Evolutionary conservation across 2,329 filamentous ascomycete genomes (phyloP), one percentile per base, ranked within the genome.

Genomic region (Fusarium setosum): DNA sequence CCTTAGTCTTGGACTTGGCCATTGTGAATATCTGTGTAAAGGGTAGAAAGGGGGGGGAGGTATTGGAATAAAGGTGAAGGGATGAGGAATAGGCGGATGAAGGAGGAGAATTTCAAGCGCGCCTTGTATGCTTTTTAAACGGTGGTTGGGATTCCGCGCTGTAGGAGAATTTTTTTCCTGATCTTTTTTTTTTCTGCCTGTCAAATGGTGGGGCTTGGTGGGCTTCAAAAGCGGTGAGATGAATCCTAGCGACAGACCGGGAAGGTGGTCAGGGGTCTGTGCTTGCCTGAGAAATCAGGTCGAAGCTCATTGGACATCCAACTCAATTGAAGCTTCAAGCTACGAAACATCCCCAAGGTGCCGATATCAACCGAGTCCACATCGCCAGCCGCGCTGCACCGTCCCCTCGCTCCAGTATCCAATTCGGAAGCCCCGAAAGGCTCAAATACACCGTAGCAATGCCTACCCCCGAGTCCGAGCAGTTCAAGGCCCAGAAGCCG

Each of bases 401-500:
- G 49, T 60, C 49, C 50, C n/a, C 45, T 59, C 61, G 58, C 52
- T 63, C 51, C 50, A 54, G 41, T 40, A 48, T 40, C n/a, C 54
- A 48, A 62, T 62, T 48, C 44, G 24, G 59, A 45, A 61, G 15
- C 6, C 48, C 13, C 42, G 45, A 50, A 72, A 56, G 40, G 44
- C 20, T 18, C 57, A 65, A 55, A 48, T 53, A 42, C 55, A 62
- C 52, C 55, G 55, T 29, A 72, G 80, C 74, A 70, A 95, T 95
- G 90, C 92, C 92, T 72, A 95, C 91, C 21, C 91, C 92, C 78
- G 92, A 96, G 80, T 95, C 92, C 75, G 89, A 86, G 73, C 85
- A 88, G 75, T 96, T 95, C 84, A 88, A 93, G 80, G 91, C 90
- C 71, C 91, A 92, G 82, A 96, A 96, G 85, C 92, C 93, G 62